These are phyloP conservation scores for Microbotryomycetes sp. DNA, from an alignment of 1,284 basidiomycete species.

Conservation along the genomic window DNA sequence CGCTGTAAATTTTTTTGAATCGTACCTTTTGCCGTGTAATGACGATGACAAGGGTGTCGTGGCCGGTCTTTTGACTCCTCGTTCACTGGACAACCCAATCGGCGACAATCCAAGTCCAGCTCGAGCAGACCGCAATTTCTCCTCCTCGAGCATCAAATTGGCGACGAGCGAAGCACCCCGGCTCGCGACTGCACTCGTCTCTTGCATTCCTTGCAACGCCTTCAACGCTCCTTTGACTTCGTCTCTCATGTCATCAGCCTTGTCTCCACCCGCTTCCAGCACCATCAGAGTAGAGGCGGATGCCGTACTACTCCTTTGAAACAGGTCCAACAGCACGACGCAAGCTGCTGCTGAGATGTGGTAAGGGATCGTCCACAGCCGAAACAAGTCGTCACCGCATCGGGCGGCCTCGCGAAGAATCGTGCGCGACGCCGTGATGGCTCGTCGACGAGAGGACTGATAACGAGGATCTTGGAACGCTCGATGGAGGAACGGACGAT, in stretches of 20 bases:
- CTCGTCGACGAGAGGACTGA: constrained; percentile 16
- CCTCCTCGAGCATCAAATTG: constrained; percentile 11
- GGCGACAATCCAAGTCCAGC: too few species aligned
- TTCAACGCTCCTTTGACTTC: constrained; percentile 2
- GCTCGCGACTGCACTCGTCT: constrained; percentile 5
- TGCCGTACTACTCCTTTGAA: constrained; percentile 1
- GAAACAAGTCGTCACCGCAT: not conserved
- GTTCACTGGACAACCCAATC: too few species aligned
- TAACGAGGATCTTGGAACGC: constrained; percentile 15
- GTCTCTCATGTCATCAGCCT: not conserved
- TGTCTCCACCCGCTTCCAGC: not conserved
- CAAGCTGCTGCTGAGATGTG: constrained; percentile 2
- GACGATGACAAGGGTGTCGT: too few species aligned
- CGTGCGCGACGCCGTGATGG: constrained; percentile 20
- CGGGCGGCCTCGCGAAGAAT: constrained; percentile 12
- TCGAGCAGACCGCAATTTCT: too few species aligned
- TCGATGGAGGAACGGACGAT: constrained; percentile 14
- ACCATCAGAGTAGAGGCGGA: not conserved
- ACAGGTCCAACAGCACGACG: constrained; percentile 16
- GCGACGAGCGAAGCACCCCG: constrained; percentile 7
- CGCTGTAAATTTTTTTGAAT: too few species aligned
- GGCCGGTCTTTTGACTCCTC: too few species aligned
- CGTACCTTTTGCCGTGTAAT: too few species aligned
- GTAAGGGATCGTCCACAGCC: constrained; percentile 15
- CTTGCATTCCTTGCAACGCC: not conserved